Evolutionary conservation across 129 eudicot species (phyloP), one percentile per base, ranked within the genome.

Genomic region (Flaveria linearis): DNA sequence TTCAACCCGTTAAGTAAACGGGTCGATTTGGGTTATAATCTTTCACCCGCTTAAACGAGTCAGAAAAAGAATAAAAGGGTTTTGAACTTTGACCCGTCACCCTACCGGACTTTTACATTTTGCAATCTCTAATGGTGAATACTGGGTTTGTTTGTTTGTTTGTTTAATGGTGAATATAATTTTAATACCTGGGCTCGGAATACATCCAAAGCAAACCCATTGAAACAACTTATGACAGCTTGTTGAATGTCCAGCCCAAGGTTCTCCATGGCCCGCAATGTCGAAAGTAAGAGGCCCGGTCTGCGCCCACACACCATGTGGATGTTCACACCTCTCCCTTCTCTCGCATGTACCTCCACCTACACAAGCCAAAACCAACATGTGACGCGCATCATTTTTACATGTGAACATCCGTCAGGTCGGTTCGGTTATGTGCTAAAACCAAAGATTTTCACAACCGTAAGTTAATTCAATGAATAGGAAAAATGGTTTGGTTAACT

Each of bases 191-290:
- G 90, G 55, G 96, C 96, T 45, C 86, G 88, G 55, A 90, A 90
- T 20, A 90, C 79, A 82, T 90, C 96, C 85, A 90, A 71, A 36
- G 87, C 90, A 72, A 90, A 90, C 30, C 92, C 96, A 84, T 90
- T 90, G 82, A 90, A 90, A 73, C 96, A 90, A 69, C 96, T 90
- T 33, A 87, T 87, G 78, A 90, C 96, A 53, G 96, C 96, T 85
- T 90, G 92, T 70, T 90, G 92, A 64, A 90, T 87, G 68, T 90
- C 96, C 49, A 90, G 65, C 64, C 92, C 96, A 80, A 90, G 87
- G 65, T 63, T 79, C 68, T 90, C 96, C 25, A 90, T 76, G 80
- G 92, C 87, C 87, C 84, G 84, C 90, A 90, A 71, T 30, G 89
- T 77, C 42, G 96, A 90, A 39, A 87, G 92, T 75, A 90, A 82